These are phyloP conservation scores for Candida vaughaniae DNA, from an alignment of 805 yeast species.

Conservation along the genomic window DNA sequence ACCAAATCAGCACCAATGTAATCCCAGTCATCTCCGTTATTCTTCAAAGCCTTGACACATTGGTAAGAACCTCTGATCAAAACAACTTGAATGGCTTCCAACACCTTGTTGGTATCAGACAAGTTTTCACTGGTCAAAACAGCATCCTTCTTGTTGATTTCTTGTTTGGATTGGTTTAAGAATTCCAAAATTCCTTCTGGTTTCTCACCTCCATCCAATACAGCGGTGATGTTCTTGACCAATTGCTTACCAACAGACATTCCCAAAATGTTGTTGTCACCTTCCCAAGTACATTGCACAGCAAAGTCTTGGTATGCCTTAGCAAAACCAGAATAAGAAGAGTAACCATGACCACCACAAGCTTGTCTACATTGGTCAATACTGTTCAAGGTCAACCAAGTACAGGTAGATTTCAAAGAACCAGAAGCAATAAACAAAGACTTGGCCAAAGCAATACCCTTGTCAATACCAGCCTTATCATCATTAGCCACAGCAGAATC, in stretches of 20 bases:
- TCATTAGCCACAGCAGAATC: conserved; percentile 37
- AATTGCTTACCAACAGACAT: conserved; percentile 43
- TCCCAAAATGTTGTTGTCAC: conserved; percentile 47
- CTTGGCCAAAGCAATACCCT: conserved; percentile 39
- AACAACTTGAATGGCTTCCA: conserved; percentile 39
- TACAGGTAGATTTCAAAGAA: conserved; percentile 43
- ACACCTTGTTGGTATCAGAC: conserved; percentile 27
- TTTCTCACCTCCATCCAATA: conserved; percentile 28
- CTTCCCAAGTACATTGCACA: conserved; percentile 51
- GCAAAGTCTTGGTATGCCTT: conserved; percentile 46
- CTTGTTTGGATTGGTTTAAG: conserved; percentile 25
- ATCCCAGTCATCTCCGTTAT: conserved; percentile 33
- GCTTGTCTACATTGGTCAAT: conserved; percentile 45
- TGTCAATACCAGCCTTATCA: conserved; percentile 31
- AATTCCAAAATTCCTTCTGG: conserved; percentile 36
- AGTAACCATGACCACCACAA: conserved; percentile 50
- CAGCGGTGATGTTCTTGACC: conserved; percentile 29
- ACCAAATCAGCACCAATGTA: conserved; percentile 39
- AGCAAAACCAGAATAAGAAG: conserved; percentile 45
- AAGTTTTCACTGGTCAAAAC: conserved; percentile 28
- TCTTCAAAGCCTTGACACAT: conserved; percentile 25
- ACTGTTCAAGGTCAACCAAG: conserved; percentile 44
- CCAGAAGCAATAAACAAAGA: conserved; percentile 46
- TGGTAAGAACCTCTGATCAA: conserved; percentile 34
- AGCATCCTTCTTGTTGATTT: conserved; percentile 23